Percentiles rank a stretch among this genome's conserved stretches.
Conservation (phyloP, 108 stramenopile genomes). For the Schizochytrium sp. region DNA sequence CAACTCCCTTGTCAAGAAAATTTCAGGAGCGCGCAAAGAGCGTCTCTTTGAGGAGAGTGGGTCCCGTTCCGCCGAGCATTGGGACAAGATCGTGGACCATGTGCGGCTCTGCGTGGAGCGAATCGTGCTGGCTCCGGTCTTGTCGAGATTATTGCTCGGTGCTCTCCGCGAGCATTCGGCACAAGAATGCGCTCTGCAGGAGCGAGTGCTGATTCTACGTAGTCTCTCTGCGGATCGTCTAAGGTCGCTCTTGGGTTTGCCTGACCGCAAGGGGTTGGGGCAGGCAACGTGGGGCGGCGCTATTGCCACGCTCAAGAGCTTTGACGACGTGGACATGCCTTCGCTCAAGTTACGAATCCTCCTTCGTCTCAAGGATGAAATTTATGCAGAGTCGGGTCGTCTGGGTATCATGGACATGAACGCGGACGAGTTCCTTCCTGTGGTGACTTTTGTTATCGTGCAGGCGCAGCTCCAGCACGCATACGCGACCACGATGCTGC, state of each 20-base stretch:
- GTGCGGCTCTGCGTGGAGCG: slow-evolving; percentile 10
- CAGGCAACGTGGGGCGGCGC: background rate
- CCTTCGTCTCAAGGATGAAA: background rate
- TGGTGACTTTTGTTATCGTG: background rate
- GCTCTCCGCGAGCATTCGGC: background rate
- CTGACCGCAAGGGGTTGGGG: background rate
- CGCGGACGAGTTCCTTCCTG: slow-evolving; percentile 2
- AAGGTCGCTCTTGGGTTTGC: background rate
- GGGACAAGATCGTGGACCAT: slow-evolving; percentile 11
- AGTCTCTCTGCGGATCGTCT: background rate
- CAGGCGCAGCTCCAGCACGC: background rate
- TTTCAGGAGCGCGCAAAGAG: background rate
- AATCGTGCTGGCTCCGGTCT: background rate
- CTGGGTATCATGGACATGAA: background rate
- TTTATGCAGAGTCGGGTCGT: background rate
- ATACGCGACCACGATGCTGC: background rate
- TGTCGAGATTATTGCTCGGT: background rate
- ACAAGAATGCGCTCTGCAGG: background rate
- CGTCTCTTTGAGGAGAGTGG: background rate
- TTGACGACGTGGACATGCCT: slow-evolving; percentile 17
- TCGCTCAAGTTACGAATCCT: background rate
- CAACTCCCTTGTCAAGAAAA: slow-evolving; percentile 10
- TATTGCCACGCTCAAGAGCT: slow-evolving; percentile 7
- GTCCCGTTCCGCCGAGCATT: slow-evolving; percentile 2
- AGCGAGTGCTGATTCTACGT: background rate